Conservation (phyloP, 257 asterid species). For the Verbena officinalis region DNA sequence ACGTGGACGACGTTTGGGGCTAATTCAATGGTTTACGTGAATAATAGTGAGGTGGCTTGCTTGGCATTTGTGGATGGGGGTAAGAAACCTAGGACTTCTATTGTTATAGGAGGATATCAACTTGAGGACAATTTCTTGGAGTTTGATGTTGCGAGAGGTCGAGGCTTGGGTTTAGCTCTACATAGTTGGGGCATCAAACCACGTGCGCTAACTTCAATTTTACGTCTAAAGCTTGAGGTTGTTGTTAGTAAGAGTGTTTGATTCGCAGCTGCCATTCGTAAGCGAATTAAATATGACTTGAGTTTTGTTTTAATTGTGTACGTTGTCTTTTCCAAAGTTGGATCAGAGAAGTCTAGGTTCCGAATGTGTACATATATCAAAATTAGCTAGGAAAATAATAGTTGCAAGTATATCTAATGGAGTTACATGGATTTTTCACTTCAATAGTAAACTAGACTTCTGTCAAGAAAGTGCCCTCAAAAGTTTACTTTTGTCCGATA, state of each 20-base stretch:
- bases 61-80: constrained; percentile 42
- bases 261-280: not conserved
- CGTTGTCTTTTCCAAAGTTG: not conserved
- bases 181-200: constrained; percentile 41
- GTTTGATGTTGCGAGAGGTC: constrained; percentile 52
- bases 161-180: constrained; percentile 53
- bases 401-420: too few relatives aligned
- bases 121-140: constrained; percentile 55
- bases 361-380: too few relatives aligned
- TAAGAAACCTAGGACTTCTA: constrained; percentile 28
- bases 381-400: too few relatives aligned
- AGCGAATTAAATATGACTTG: not conserved
- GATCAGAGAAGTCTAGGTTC: not conserved
- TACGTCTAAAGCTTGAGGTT: constrained; percentile 22
- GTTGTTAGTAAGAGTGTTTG: not conserved
- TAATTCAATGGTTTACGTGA: constrained; percentile 51
- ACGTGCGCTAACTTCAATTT: constrained; percentile 51
- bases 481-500: too few relatives aligned
- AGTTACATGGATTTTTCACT: too few relatives aligned
- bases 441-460: too few relatives aligned
- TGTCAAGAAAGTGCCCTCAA: too few relatives aligned
- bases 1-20: constrained; percentile 55
- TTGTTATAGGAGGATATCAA: constrained; percentile 54
- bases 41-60: constrained; percentile 36
- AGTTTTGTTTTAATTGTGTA: not conserved